Conservation (phyloP, 2,329 filamentous ascomycete genomes). For the Alternaria burnsii region DNA sequence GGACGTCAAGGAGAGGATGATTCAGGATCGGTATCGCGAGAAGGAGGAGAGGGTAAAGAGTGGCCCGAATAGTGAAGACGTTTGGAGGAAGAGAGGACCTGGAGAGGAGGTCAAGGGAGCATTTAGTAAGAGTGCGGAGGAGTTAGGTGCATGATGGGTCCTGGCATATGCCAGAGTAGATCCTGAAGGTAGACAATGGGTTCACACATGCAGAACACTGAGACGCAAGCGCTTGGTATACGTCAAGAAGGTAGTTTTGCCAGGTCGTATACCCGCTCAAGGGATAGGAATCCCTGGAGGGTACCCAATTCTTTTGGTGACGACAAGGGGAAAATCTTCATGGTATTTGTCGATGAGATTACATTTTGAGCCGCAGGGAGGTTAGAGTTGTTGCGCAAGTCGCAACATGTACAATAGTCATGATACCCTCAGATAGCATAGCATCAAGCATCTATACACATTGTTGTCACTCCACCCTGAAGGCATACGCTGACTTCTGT, state of each 20-base stretch:
- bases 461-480: background rate
- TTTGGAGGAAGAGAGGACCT: conserved; percentile 78
- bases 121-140: conserved; percentile 32
- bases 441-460: background rate
- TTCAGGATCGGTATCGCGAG: conserved; percentile 73
- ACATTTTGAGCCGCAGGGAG: background rate
- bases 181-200: background rate
- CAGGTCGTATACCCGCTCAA: background rate
- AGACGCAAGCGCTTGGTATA: background rate
- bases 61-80: conserved; percentile 82
- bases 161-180: background rate
- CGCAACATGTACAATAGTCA: background rate
- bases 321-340: background rate
- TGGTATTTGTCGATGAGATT: background rate
- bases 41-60: conserved; percentile 72
- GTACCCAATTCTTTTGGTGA: background rate
- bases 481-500: too few species aligned
- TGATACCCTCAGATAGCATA: background rate
- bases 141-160: background rate
- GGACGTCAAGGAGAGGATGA: conserved; percentile 63
- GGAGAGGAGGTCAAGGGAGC: conserved; percentile 38
- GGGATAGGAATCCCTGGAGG: background rate
- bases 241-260: background rate
- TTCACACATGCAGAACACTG: background rate
- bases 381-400: conserved; percentile 2